These are phyloP conservation scores for Vanrija sp. DNA, from an alignment of 1,284 basidiomycete species.

Conservation along the genomic window DNA sequence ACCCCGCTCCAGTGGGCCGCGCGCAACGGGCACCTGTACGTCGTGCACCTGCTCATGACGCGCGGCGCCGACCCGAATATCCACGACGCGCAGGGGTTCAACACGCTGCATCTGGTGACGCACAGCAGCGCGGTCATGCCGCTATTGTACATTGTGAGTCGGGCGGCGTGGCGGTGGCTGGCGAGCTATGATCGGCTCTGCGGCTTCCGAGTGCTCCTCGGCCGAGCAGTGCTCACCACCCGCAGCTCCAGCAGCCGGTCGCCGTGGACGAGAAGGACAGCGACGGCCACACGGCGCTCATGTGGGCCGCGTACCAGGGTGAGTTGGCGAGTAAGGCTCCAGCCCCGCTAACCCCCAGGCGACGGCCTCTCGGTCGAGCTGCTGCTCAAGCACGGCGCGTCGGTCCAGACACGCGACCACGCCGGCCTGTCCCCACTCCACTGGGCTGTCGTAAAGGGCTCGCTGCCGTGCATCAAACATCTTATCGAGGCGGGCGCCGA, in stretches of 20 bases:
- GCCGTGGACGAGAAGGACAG: conserved; percentile 81
- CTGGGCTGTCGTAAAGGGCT: conserved; percentile 98
- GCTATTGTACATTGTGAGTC: conserved; percentile 67
- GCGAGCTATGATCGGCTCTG: not conserved
- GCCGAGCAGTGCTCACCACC: conserved; percentile 1
- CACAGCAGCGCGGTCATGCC: conserved; percentile 95
- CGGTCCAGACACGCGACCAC: conserved; percentile 69
- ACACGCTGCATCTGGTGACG: conserved; percentile 88
- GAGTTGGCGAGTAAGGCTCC: not conserved
- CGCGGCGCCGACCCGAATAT: conserved; percentile 90
- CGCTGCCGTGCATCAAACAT: conserved; percentile 73
- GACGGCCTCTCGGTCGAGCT: conserved; percentile 93
- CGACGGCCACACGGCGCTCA: conserved; percentile 90
- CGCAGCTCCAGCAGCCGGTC: conserved; percentile 74
- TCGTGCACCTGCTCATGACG: conserved; percentile 83
- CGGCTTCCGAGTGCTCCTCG: no score
- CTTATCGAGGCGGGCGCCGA: conserved; percentile 82
- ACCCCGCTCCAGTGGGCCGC: conserved; percentile 98
- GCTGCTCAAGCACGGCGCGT: conserved; percentile 82
- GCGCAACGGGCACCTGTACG: conserved; percentile 86
- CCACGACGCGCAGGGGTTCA: conserved; percentile 91
- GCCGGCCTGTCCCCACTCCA: conserved; percentile 85
- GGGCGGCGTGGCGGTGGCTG: no score
- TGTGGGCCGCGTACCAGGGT: conserved; percentile 97
- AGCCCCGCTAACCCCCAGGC: conserved; percentile 10